Conservation (phyloP, 352 stramenopile species). For the Pythium graminicola region DNA sequence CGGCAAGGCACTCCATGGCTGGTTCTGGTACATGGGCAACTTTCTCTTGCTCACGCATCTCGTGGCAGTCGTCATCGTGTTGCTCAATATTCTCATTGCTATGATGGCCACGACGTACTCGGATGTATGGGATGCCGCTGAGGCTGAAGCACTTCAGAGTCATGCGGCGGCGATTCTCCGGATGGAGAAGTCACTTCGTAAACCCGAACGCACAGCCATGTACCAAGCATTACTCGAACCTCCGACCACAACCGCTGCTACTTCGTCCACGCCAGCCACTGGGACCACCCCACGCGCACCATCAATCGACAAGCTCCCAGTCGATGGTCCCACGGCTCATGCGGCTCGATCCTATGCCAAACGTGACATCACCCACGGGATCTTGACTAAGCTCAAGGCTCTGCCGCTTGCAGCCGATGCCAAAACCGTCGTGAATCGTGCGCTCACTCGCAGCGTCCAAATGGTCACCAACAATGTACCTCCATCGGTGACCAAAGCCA, state of each 20-base stretch:
- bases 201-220: constrained; percentile 29
- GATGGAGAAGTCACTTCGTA: constrained; percentile 42
- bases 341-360: constrained; percentile 24
- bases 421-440: constrained; percentile 4
- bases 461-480: background rate
- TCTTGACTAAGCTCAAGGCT: constrained; percentile 22
- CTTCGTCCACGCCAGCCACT: background rate
- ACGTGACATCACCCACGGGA: constrained; percentile 24
- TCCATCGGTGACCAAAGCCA: background rate
- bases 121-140: constrained; percentile 48
- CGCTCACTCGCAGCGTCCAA: constrained; percentile 1
- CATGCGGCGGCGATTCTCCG: constrained; percentile 47
- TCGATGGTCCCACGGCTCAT: background rate
- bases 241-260: background rate
- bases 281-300: background rate
- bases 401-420: constrained; percentile 19
- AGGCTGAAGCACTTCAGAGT: constrained; percentile 47
- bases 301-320: constrained; percentile 8
- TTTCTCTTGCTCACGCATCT: constrained; percentile 49
- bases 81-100: constrained; percentile 67
- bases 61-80: constrained; percentile 45
- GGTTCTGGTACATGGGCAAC: constrained; percentile 45
- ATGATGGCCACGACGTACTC: constrained; percentile 67
- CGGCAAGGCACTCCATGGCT: constrained; percentile 28
- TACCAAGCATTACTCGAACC: constrained; percentile 33